Evolutionary conservation across 2,329 filamentous ascomycete genomes (phyloP).

Genomic region (Pyrenophora seminiperda): DNA sequence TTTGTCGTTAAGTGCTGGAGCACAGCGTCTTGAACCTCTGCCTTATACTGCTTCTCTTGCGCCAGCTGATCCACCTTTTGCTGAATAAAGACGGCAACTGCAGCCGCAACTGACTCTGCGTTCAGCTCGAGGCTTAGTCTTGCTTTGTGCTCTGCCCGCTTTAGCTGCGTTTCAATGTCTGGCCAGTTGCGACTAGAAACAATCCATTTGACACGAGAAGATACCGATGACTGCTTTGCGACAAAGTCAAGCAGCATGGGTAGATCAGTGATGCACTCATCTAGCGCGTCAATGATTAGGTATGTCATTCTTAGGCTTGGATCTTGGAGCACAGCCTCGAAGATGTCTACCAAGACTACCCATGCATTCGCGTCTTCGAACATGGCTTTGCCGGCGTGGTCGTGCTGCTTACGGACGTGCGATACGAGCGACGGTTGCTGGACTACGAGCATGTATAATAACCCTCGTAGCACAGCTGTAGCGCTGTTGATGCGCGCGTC

Average conservation of each 20-base stretch:
- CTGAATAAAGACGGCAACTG: slow-evolving; percentile 49
- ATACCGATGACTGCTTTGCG: slow-evolving; percentile 4
- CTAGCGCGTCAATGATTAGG: slow-evolving; percentile 22
- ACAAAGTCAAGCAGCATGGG: slow-evolving; percentile 3
- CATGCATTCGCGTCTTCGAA: slow-evolving; percentile 20
- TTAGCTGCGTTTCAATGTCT: slow-evolving; percentile 46
- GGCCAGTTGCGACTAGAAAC: slow-evolving; percentile 24
- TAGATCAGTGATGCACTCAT: slow-evolving; percentile 13
- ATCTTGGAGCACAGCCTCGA: slow-evolving; percentile 51
- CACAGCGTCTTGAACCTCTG: slow-evolving; percentile 37
- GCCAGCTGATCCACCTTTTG: slow-evolving; percentile 33
- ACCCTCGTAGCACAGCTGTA: slow-evolving; percentile 50
- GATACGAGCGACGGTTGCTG: slow-evolving; percentile 20
- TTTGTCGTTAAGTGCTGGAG: slow-evolving; percentile 37
- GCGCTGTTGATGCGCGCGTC: slow-evolving; percentile 46
- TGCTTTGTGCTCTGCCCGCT: slow-evolving; percentile 18
- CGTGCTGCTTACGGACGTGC: slow-evolving; percentile 14
- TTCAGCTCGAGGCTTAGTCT: slow-evolving; percentile 48
- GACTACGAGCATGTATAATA: slow-evolving; percentile 50
- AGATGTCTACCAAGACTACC: slow-evolving; percentile 35
- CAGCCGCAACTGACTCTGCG: slow-evolving; percentile 34
- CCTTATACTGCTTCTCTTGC: slow-evolving; percentile 39
- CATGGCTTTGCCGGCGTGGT: not conserved
- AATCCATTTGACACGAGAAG: slow-evolving; percentile 20
- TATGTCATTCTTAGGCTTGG: slow-evolving; percentile 8